Conservation (phyloP, 768 basidiomycete species). For the Lactifluus echinatus region DNA sequence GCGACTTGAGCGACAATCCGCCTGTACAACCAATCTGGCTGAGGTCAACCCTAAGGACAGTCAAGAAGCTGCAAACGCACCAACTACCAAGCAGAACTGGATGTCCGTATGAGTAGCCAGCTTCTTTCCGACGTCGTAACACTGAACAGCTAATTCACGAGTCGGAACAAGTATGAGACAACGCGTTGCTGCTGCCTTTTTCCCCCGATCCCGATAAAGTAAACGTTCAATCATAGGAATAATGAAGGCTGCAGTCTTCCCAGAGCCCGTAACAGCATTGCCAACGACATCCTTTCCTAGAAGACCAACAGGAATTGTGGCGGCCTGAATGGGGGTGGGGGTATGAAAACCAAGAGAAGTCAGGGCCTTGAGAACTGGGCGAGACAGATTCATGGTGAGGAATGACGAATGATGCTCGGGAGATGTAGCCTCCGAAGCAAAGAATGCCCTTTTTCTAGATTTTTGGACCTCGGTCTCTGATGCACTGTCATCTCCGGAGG, state of each 20-base stretch:
- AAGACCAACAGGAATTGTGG: conserved; percentile 88
- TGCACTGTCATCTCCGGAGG: conserved; percentile 56
- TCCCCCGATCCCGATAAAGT: conserved; percentile 84
- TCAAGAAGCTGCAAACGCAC: conserved; percentile 32
- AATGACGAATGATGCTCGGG: conserved; percentile 67
- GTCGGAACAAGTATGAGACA: conserved; percentile 93
- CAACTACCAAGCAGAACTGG: conserved; percentile 84
- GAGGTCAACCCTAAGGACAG: conserved; percentile 2
- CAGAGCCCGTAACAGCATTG: conserved; percentile 92
- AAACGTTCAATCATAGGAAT: conserved; percentile 92
- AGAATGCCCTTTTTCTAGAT: conserved; percentile 80
- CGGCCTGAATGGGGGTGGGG: conserved; percentile 94
- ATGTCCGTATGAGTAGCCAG: conserved; percentile 85
- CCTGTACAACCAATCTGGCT: conserved; percentile 37
- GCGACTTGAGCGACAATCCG: conserved; percentile 88
- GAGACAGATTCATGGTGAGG: conserved; percentile 89
- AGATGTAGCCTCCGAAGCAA: conserved; percentile 46
- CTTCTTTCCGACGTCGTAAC: conserved; percentile 83
- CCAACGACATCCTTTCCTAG: conserved; percentile 95
- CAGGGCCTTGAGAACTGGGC: conserved; percentile 86
- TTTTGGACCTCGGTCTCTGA: conserved; percentile 48
- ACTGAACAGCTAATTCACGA: conserved; percentile 92
- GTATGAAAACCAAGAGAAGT: conserved; percentile 70
- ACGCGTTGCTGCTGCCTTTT: conserved; percentile 75
- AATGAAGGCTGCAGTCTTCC: conserved; percentile 96